Percentiles rank a stretch among this genome's conserved stretches.
These are phyloP conservation scores for Maudiozyma saulgeensis DNA, from an alignment of 805 yeast genomes.

Conservation along the genomic window DNA sequence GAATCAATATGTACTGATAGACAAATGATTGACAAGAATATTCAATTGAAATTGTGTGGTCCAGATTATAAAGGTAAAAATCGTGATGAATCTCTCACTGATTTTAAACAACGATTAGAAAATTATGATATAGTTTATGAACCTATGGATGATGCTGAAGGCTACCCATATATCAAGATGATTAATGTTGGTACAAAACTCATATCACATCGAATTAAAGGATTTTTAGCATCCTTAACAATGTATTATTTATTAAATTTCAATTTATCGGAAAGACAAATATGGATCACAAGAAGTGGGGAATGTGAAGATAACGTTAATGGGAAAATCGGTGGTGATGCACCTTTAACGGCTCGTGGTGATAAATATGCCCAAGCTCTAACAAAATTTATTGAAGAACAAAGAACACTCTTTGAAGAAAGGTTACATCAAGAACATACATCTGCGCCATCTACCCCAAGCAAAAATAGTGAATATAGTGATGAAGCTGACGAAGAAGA, in stretches of 20 bases:
- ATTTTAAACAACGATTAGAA: constrained; percentile 67
- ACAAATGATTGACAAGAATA: constrained; percentile 69
- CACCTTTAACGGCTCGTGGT: constrained; percentile 73
- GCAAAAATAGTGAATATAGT: too few relatives aligned
- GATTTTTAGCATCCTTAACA: constrained; percentile 85
- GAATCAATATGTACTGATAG: constrained; percentile 84
- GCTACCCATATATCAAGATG: constrained; percentile 83
- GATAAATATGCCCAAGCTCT: constrained; percentile 61
- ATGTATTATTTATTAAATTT: constrained; percentile 82
- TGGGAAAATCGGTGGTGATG: constrained; percentile 90
- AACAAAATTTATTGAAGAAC: constrained; percentile 60
- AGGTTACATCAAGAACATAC: constrained; percentile 38
- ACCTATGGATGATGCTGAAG: constrained; percentile 72
- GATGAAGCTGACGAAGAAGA: background rate
- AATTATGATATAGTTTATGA: constrained; percentile 88
- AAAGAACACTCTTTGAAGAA: constrained; percentile 58
- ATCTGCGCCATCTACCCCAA: constrained; percentile 4
- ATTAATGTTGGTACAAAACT: constrained; percentile 92
- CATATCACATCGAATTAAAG: constrained; percentile 81
- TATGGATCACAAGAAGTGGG: constrained; percentile 93
- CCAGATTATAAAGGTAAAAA: constrained; percentile 89
- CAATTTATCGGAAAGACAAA: constrained; percentile 80
- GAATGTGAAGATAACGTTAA: constrained; percentile 76
- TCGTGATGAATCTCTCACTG: constrained; percentile 67
- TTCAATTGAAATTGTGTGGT: constrained; percentile 76